Evolutionary conservation across 75 land plant genomes (phyloP).

Genomic region (Cryptomeria japonica): DNA sequence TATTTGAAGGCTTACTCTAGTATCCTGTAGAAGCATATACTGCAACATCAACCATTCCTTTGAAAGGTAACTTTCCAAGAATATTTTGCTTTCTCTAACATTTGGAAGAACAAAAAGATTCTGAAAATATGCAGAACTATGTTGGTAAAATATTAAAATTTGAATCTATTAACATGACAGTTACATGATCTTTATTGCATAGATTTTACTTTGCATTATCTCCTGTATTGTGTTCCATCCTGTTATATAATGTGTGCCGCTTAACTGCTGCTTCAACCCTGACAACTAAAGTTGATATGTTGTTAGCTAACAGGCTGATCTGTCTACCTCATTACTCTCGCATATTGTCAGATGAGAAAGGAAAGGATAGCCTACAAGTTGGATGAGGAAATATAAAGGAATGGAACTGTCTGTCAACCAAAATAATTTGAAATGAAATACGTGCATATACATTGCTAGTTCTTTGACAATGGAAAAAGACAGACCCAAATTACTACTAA

Average conservation of each 20-base stretch:
- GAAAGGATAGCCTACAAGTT: not conserved
- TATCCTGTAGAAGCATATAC: not conserved
- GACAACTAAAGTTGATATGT: not conserved
- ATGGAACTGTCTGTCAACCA: not conserved
- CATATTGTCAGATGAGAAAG: not conserved
- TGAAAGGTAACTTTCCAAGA: not conserved
- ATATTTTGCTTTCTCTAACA: not conserved
- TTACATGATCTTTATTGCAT: not conserved
- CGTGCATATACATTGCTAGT: not conserved
- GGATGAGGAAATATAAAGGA: not conserved
- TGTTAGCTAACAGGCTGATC: not conserved
- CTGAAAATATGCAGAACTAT: slow-evolving; percentile 2
- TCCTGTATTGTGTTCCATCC: not conserved
- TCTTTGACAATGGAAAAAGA: not conserved
- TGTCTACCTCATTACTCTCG: not conserved
- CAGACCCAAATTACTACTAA: not conserved
- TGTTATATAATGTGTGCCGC: not conserved
- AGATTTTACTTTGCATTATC: not conserved
- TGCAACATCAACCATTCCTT: not conserved
- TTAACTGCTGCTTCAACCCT: not conserved
- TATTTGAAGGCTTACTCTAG: not conserved
- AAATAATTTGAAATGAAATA: not conserved
- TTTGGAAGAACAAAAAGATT: not conserved
- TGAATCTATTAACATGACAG: not conserved
- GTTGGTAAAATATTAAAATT: not conserved